These are phyloP conservation scores for Croton laevigatus DNA, from an alignment of 441 rosid species.

Conservation along the genomic window DNA sequence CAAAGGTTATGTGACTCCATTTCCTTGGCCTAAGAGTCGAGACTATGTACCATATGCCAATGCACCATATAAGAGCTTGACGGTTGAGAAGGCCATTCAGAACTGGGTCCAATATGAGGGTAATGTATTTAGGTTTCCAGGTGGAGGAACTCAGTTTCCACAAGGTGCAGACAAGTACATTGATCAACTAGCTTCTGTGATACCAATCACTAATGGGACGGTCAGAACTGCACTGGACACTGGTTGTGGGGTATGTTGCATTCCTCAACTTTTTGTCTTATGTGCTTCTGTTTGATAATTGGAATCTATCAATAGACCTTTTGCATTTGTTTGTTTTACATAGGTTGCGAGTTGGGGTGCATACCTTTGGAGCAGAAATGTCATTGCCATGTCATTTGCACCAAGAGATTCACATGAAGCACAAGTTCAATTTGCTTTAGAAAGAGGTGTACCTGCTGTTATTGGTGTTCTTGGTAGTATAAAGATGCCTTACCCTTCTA, in stretches of 20 bases:
- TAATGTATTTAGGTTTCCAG: slow-evolving; percentile 89
- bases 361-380: slow-evolving; percentile 94
- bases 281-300: not conserved
- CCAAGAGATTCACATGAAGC: slow-evolving; percentile 99
- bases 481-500: slow-evolving; percentile 83
- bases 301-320: not conserved
- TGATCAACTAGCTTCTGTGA: slow-evolving; percentile 84
- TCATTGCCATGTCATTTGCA: slow-evolving; percentile 93
- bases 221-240: slow-evolving; percentile 97
- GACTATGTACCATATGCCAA: slow-evolving; percentile 95
- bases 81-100: slow-evolving; percentile 98
- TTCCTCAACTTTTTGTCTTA: slow-evolving; percentile 5
- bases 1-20: slow-evolving; percentile 89
- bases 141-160: slow-evolving; percentile 98
- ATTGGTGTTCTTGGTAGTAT: slow-evolving; percentile 95
- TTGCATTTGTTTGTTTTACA: not conserved
- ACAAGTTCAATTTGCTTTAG: slow-evolving; percentile 96
- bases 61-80: slow-evolving; percentile 95
- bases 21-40: slow-evolving; percentile 98
- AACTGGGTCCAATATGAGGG: slow-evolving; percentile 98
- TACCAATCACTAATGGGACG: slow-evolving; percentile 81
- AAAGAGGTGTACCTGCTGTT: slow-evolving; percentile 98
- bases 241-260: slow-evolving; percentile 86
- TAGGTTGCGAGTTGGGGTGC: slow-evolving; percentile 99
- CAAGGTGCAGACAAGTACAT: slow-evolving; percentile 97